Conservation (phyloP, 1,284 basidiomycete genomes). For the Phaffia rhodozyma region DNA sequence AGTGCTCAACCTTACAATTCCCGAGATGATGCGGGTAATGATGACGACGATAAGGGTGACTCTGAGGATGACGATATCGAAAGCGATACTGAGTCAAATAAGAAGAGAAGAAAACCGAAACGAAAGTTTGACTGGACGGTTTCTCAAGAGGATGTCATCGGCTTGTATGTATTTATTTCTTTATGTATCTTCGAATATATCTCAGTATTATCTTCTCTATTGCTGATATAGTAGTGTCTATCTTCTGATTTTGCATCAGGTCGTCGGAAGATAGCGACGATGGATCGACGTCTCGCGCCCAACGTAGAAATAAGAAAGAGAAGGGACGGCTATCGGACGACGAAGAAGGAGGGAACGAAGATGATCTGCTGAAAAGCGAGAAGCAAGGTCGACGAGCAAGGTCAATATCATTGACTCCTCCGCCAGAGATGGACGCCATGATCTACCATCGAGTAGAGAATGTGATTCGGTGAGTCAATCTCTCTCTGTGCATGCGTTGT, state of each 20-base stretch:
- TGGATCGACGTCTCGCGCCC: too few species aligned
- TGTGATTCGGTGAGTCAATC: neutral
- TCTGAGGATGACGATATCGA: neutral
- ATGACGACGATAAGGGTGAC: neutral
- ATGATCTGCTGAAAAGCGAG: neutral
- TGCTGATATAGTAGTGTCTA: too few species aligned
- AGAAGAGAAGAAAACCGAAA: slow-evolving; percentile 3
- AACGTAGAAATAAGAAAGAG: too few species aligned
- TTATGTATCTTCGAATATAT: neutral
- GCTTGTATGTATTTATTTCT: neutral
- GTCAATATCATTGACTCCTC: slow-evolving; percentile 4
- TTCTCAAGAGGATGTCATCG: neutral
- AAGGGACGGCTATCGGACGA: neutral
- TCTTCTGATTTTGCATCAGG: neutral
- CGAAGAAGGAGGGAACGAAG: neutral
- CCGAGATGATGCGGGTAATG: neutral
- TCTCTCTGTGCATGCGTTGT: neutral
- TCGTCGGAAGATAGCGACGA: too few species aligned
- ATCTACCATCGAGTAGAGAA: neutral
- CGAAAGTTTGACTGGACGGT: slow-evolving; percentile 3
- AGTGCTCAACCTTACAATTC: neutral
- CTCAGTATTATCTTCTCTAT: neutral
- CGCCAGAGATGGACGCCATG: slow-evolving; percentile 5
- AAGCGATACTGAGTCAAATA: neutral
- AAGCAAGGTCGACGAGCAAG: neutral